Conservation (phyloP, 83 land plant species). For the Diphasiastrum complanatum region DNA sequence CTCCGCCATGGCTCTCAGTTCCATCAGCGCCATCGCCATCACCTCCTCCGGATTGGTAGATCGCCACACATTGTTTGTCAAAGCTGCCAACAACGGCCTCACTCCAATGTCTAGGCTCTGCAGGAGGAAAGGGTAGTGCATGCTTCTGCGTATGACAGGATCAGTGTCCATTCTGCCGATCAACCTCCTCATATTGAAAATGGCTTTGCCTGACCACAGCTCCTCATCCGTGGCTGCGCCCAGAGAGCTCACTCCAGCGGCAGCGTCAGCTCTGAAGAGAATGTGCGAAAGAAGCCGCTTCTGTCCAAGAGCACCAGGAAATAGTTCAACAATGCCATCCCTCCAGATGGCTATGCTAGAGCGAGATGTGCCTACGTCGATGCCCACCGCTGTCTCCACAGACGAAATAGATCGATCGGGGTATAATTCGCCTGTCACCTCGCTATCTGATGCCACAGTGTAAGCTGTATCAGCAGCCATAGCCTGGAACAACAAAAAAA, state of each 20-base stretch:
- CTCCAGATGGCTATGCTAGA: slow-evolving; percentile 63
- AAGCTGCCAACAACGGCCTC: slow-evolving; percentile 62
- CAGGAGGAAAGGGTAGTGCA: slow-evolving; percentile 55
- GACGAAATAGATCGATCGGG: background rate
- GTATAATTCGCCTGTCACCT: slow-evolving; percentile 36
- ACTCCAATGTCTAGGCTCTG: slow-evolving; percentile 62
- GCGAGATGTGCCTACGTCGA: slow-evolving; percentile 58
- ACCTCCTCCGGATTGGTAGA: slow-evolving; percentile 67
- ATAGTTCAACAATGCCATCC: slow-evolving; percentile 9
- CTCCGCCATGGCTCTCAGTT: slow-evolving; percentile 62
- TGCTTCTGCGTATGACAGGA: slow-evolving; percentile 48
- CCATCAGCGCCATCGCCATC: slow-evolving; percentile 50
- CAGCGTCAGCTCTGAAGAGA: slow-evolving; percentile 47
- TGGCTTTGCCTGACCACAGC: slow-evolving; percentile 47
- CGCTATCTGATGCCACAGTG: slow-evolving; percentile 58
- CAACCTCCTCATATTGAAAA: slow-evolving; percentile 55
- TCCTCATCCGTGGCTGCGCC: slow-evolving; percentile 33
- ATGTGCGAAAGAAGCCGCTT: slow-evolving; percentile 49
- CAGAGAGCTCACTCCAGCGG: slow-evolving; percentile 43
- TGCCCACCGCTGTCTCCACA: slow-evolving; percentile 53
- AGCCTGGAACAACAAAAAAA: too few species aligned
- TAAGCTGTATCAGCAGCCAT: slow-evolving; percentile 44
- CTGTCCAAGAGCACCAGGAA: slow-evolving; percentile 29
- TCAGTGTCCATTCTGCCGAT: slow-evolving; percentile 66
- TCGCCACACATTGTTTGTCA: slow-evolving; percentile 55